phyloP scores from a whole-genome alignment of 1,139 yeast species.

The Zhuliangozyma parablackwelliae region DNA sequence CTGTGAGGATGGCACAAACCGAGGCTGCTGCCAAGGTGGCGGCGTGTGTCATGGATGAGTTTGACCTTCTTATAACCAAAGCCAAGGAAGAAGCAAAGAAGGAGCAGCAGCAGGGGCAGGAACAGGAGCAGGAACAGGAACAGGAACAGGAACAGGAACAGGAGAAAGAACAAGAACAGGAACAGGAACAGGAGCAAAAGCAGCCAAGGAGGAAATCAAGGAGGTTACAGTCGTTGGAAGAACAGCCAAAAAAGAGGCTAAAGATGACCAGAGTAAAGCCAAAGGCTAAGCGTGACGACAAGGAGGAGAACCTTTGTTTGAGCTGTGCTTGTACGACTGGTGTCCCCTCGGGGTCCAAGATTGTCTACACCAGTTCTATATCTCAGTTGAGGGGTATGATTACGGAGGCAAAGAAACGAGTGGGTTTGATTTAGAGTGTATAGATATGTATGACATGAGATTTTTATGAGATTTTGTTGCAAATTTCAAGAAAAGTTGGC shows the following conservation, averaged over 20 bases:
- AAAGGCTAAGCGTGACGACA: not conserved
- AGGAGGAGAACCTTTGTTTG: conserved; percentile 13
- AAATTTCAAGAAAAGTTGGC: too few species aligned
- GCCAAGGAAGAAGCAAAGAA: conserved; percentile 11
- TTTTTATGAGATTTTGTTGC: too few species aligned
- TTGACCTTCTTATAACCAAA: conserved; percentile 13
- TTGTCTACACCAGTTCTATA: conserved; percentile 19
- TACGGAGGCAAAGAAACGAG: conserved; percentile 8
- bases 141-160: conserved; percentile 1
- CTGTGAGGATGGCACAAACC: conserved; percentile 3
- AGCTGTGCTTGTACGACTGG: conserved; percentile 11
- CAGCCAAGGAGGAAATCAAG: conserved; percentile 6
- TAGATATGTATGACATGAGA: too few species aligned
- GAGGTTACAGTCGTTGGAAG: conserved; percentile 2
- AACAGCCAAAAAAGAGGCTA: not conserved
- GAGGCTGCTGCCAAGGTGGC: conserved; percentile 5
- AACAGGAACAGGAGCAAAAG: not conserved
- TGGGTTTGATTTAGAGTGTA: too few species aligned
- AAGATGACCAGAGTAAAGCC: not conserved
- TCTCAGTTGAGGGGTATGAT: conserved; percentile 16
- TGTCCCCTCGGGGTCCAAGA: conserved; percentile 17
- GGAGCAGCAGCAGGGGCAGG: conserved; percentile 1
- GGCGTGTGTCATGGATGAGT: conserved; percentile 15
- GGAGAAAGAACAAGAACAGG: not conserved
- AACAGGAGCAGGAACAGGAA: conserved; percentile 5